A percentile compares a stretch with the other conserved stretches of the same genome.
Evolutionary conservation across 768 basidiomycete genomes (phyloP).

Genomic region (Suillus decipiens): DNA sequence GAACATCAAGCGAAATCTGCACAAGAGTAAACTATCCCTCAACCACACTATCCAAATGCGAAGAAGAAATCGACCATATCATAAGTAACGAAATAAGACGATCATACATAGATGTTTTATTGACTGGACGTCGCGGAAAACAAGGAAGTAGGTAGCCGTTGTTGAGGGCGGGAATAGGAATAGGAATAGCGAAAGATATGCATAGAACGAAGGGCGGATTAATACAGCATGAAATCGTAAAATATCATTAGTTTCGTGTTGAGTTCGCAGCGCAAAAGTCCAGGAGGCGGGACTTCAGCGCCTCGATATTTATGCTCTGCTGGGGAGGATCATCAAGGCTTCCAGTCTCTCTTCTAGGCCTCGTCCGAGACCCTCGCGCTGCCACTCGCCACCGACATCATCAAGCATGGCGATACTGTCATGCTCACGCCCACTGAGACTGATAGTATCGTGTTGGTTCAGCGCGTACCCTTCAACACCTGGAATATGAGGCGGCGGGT

Average conservation of each 20-base stretch:
- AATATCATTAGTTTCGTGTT: constrained; percentile 2
- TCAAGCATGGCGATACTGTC: constrained; percentile 52
- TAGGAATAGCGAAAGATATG: constrained; percentile 9
- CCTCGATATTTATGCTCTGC: constrained; percentile 20
- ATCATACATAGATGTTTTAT: constrained; percentile 10
- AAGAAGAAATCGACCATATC: constrained; percentile 5
- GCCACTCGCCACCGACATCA: constrained; percentile 84
- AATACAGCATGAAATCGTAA: constrained; percentile 8
- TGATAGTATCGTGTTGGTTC: constrained; percentile 25
- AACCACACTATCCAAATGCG: background rate
- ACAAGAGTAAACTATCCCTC: background rate
- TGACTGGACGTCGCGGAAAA: background rate
- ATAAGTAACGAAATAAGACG: constrained; percentile 12
- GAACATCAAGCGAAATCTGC: background rate
- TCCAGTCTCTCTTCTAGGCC: constrained; percentile 86
- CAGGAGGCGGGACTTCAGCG: background rate
- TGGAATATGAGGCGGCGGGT: constrained; percentile 77
- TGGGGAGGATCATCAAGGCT: constrained; percentile 42
- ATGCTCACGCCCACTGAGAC: constrained; percentile 32
- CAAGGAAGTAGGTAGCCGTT: constrained; percentile 4
- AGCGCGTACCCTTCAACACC: constrained; percentile 50
- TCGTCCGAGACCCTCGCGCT: constrained; percentile 77
- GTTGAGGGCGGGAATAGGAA: constrained; percentile 3
- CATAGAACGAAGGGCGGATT: constrained; percentile 8
- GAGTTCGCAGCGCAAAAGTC: too few relatives aligned